Evolutionary conservation across 148 eudicot species (phyloP), one percentile per base, ranked within the genome.

Genomic region (Cornus kousa): DNA sequence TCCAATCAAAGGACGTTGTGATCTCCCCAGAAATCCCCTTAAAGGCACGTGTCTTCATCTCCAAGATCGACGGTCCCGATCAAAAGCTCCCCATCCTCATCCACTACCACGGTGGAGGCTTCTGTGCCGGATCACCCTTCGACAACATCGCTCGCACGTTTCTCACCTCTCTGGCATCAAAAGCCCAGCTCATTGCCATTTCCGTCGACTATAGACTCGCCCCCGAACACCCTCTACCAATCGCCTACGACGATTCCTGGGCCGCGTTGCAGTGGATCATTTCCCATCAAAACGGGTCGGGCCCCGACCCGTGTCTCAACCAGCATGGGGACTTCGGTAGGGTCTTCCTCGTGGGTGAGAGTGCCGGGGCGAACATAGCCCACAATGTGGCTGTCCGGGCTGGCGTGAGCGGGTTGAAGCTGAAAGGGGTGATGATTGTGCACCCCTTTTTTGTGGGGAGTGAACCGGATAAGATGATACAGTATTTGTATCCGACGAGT

Each of bases 191-290:
- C 53, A 43, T 85, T 13, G 77, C 77, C 0, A 60, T 85, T 74
- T 82, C 87, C 39, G 79, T 85, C 11, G 85, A 74, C 11, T 82
- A 82, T 70, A 72, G 82, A 37, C 75, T 81, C 2, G 81, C 77
- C 13, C 85, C 82, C 7, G 82, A 85, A 67, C 76, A 79, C 74
- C 87, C 82, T 1, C 66, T 85, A 13, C 82, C 89, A 17, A 57
- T 60, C 6, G 89, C 87, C 2, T 88, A 80, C 28, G 80, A 88
- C 1, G 91, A 88, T 24, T 69, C 85, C 5, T 88, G 85, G 83
- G 72, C 70, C 37, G 83, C 75, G 12, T 74, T 85, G 5, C 71
- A 75, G 31, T 85, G 87, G 87, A 78, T 79, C 35, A 43, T 14
- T 2, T 57, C 82, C 78, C 87, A 85, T 19, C 40, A 37, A 7